Evolutionary conservation across 1,284 basidiomycete species (phyloP), one percentile per base, ranked within the genome.

Genomic region (Heterobasidion occidentale): DNA sequence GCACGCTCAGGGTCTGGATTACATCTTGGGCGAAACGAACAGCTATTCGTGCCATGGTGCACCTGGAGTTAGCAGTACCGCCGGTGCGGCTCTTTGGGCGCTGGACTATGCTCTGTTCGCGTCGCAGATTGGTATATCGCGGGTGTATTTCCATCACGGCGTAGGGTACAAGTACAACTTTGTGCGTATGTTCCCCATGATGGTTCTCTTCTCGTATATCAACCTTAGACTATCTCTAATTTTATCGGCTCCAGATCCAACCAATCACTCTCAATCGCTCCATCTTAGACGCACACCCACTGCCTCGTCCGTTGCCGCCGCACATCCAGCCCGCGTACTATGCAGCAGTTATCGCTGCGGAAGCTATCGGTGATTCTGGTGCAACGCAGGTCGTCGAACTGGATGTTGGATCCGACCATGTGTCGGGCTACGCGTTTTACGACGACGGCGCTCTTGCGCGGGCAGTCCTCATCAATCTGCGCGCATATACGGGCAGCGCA

Each of bases 41-140:
- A 68, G 66, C 58, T 64, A 66, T 47, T 70, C 71, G 1, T 74
- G 74, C 61, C 75, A 74, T 73, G 86, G 87, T 56, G 79, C 82
- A 9, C 83, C 85, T 34, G 80, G 80, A 3, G 80, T 87, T 15
- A 84, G 83, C 65, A 84, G 89, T 63, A 80, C 81, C 1, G 87
- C 80, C 9, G 87, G 86, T 38, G 83, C 84, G 2, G 81, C 84
- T 15, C 68, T 90, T 27, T 88, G 87, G 86, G 73, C 77, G 1
- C 70, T 87, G 56, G 85, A 88, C 64, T 87, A 88, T 64, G 71
- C 77, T 1, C 69, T 90, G 7, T 83, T 71, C 56, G 70, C 72
- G 1, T 70, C 73, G 1, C 64, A 68, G n/a, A 60, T 75, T 1
- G 74, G 74, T 3, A 68, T 76, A 45, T 55, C 59, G 7, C 65